Evolutionary conservation across 345 rosid genomes (phyloP).

Genomic region (Salix purpurea): DNA sequence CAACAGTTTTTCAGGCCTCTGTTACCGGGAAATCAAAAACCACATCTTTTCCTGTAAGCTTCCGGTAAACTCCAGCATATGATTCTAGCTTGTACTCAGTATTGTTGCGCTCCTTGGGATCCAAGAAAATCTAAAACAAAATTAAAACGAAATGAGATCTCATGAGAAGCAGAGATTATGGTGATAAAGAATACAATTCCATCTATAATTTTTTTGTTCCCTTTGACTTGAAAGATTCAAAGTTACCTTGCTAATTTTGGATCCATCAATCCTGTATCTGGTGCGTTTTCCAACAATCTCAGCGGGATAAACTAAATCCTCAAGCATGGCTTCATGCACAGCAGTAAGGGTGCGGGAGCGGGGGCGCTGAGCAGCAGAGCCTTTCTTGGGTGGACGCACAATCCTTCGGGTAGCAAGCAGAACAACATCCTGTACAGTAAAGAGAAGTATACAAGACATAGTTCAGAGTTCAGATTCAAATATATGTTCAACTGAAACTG

Average conservation of each 20-base stretch:
- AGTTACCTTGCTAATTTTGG: constrained; percentile 66
- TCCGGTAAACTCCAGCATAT: constrained; percentile 71
- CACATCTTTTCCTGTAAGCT: constrained; percentile 79
- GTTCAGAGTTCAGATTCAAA: neutral
- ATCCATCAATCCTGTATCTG: constrained; percentile 75
- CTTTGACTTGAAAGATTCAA: no score
- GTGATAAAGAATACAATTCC: neutral
- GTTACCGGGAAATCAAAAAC: constrained; percentile 71
- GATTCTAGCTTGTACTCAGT: constrained; percentile 80
- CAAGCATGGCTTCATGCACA: constrained; percentile 78
- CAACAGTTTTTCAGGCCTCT: constrained; percentile 43
- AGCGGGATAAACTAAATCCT: constrained; percentile 80
- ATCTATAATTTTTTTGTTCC: neutral
- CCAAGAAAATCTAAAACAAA: constrained; percentile 57
- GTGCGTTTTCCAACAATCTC: constrained; percentile 85
- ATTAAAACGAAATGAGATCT: no score
- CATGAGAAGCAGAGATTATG: neutral
- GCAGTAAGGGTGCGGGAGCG: constrained; percentile 74
- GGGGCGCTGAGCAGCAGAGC: constrained; percentile 84
- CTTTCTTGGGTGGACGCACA: constrained; percentile 82
- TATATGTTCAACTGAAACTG: neutral
- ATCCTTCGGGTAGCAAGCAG: constrained; percentile 74
- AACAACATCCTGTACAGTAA: constrained; percentile 52
- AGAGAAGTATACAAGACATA: neutral
- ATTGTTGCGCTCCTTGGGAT: constrained; percentile 71